phyloP scores from a whole-genome alignment of 2,329 filamentous ascomycete species.

The Fusarium sp. region DNA sequence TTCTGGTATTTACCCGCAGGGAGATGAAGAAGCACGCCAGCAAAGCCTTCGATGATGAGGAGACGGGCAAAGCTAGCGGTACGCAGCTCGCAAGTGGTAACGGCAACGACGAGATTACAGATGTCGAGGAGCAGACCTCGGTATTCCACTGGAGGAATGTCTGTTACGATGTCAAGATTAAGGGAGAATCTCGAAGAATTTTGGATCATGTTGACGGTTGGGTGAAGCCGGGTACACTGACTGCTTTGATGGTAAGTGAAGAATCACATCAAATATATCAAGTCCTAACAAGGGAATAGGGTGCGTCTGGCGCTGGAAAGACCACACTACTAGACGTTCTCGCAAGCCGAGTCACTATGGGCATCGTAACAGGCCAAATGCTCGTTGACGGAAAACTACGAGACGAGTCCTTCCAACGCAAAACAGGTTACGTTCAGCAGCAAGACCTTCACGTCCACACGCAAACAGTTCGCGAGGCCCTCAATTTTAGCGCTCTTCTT shows the following conservation, averaged over 20 bases:
- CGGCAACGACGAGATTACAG: not conserved
- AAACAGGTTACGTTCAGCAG: slow-evolving; percentile 88
- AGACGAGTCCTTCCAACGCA: slow-evolving; percentile 83
- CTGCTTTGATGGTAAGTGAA: slow-evolving; percentile 72
- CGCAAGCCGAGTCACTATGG: slow-evolving; percentile 84
- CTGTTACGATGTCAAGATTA: slow-evolving; percentile 76
- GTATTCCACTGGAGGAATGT: slow-evolving; percentile 77
- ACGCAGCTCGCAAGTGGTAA: slow-evolving; percentile 69
- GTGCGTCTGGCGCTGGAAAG: slow-evolving; percentile 84
- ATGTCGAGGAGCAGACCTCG: slow-evolving; percentile 37
- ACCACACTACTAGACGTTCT: slow-evolving; percentile 86
- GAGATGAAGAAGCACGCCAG: slow-evolving; percentile 28
- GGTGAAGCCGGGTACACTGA: slow-evolving; percentile 78
- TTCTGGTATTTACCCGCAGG: slow-evolving; percentile 35
- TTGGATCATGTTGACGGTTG: slow-evolving; percentile 76
- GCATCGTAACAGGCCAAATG: slow-evolving; percentile 84
- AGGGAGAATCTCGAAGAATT: slow-evolving; percentile 70
- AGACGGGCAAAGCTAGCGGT: not conserved
- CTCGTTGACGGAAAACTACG: slow-evolving; percentile 67
- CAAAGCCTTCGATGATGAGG: slow-evolving; percentile 60
- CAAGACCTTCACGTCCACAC: slow-evolving; percentile 86
- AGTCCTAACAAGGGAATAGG: slow-evolving; percentile 81
- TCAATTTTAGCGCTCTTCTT: slow-evolving; percentile 82
- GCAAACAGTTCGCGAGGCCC: slow-evolving; percentile 82
- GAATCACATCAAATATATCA: slow-evolving; percentile 79